Base-by-base conservation (phyloP, 2,329 filamentous ascomycete species). In the Cladosporium sp. region DNA sequence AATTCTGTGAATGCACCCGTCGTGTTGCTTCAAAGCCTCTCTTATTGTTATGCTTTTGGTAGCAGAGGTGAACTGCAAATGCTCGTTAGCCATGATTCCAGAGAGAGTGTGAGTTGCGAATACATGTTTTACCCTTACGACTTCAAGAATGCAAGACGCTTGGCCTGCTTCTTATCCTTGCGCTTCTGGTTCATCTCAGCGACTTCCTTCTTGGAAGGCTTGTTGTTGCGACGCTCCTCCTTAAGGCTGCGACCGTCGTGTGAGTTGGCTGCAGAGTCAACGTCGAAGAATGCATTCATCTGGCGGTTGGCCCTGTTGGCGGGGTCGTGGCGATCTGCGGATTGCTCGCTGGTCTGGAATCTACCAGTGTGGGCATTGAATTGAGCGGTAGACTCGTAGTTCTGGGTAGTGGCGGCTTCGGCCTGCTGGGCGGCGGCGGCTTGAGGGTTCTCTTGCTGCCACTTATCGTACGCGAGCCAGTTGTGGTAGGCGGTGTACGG, bases 231-330 rank as follows among this genome's bases (percentile, higher is more conserved):
- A 65, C 95, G 86, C 82, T 99, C 95, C 1, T 93, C 95, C 80
- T 94, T 96, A 66, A 99, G 82, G 75, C 93, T 97, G 66, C 90
- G 87, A 1, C 95, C 95, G 72, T 97, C 90, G 75, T 99, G 93
- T 66, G 87, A 87, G 75, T 96, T 97, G 4, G 93, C 94, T 3
- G 93, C 93, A 4, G 93, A 92, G 78, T 98, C 93, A 52, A 97
- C 93, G 76, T 99, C 94, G 78, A 98, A 99, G 80, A 90, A 98
- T 49, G 93, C 92, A 75, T 92, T 91, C 90, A 98, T 91, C 81
- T 98, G 95, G 54, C 95, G 85, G 61, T 84, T 85, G 67, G 90
- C 90, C 83, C 97, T 97, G 75, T 92, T 91, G 75, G 96, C 92
- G 74, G 97, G 93, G 71, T 88, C 90, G 81, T 93, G 90, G 61